A percentile compares a stretch with the other conserved stretches of the same genome.
Evolutionary conservation across 1,284 basidiomycete genomes (phyloP).

Genomic region (Pterula multifida): DNA sequence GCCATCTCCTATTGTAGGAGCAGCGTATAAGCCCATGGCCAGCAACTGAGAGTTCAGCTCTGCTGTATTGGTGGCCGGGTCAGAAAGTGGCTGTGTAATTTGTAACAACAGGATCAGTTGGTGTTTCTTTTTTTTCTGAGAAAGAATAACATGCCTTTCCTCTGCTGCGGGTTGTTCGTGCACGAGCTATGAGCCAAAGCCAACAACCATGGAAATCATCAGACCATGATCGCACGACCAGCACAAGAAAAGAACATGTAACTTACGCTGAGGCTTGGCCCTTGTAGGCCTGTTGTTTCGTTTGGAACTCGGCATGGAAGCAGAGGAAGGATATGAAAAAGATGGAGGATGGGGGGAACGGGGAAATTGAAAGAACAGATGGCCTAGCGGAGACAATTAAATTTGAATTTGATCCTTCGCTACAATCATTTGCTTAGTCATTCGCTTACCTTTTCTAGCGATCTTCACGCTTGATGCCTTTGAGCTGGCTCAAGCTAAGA

Average conservation of each 20-base stretch:
- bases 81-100: slow-evolving; percentile 20
- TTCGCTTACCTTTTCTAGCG: too few species aligned
- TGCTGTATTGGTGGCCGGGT: slow-evolving; percentile 53
- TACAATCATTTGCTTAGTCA: neutral
- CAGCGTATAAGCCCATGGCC: slow-evolving; percentile 66
- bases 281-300: neutral
- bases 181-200: neutral
- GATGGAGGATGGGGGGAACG: neutral
- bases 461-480: too few species aligned
- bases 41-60: slow-evolving; percentile 59
- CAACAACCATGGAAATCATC: neutral
- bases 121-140: too few species aligned
- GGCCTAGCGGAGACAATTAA: neutral
- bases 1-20: slow-evolving; percentile 71
- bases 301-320: neutral
- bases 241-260: neutral
- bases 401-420: neutral
- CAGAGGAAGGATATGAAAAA: neutral
- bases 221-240: neutral
- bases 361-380: neutral
- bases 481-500: too few species aligned
- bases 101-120: neutral
- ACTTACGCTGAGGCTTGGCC: neutral
- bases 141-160: neutral
- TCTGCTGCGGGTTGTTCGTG: slow-evolving; percentile 1